Percentiles rank a stretch among this genome's conserved stretches.
phyloP scores from a whole-genome alignment of 1,139 yeast species.

The Pichia sp. region DNA sequence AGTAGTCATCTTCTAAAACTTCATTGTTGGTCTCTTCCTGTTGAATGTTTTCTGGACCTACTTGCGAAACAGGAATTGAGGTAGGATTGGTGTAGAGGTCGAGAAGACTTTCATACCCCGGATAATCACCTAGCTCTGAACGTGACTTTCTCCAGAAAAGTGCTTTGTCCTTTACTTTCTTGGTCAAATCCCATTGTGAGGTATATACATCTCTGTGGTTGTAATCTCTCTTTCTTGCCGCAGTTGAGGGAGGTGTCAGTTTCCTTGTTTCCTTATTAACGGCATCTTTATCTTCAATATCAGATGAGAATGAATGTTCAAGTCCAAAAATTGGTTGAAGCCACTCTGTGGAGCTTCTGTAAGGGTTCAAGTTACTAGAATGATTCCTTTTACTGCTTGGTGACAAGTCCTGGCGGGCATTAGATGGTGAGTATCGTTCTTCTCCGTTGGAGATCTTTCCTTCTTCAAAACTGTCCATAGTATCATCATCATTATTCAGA shows the following conservation, averaged over 20 bases:
- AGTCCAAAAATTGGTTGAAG: neutral
- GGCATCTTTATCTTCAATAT: neutral
- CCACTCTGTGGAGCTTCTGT: neutral
- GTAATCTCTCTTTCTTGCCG: too few relatives aligned
- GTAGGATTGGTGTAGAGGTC: too few relatives aligned
- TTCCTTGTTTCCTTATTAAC: too few relatives aligned
- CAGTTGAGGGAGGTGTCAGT: too few relatives aligned
- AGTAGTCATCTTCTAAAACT: too few relatives aligned
- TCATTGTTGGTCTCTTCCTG: too few relatives aligned
- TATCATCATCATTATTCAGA: neutral
- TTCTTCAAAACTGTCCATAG: neutral
- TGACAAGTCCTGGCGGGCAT: neutral
- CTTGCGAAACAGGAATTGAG: too few relatives aligned
- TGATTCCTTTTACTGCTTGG: too few relatives aligned
- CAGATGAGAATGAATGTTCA: neutral
- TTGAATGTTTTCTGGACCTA: too few relatives aligned
- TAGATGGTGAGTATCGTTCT: neutral
- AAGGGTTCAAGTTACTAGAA: too few relatives aligned
- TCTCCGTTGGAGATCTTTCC: neutral
- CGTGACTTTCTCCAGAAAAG: slow-evolving; percentile 5
- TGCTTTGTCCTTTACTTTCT: slow-evolving; percentile 4
- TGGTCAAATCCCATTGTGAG: slow-evolving; percentile 3
- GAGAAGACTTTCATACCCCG: too few relatives aligned
- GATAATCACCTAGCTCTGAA: too few relatives aligned
- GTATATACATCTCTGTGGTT: neutral